These are phyloP conservation scores for Saccharomyces pastorianus DNA, from an alignment of 1,139 yeast genomes.

Conservation along the genomic window DNA sequence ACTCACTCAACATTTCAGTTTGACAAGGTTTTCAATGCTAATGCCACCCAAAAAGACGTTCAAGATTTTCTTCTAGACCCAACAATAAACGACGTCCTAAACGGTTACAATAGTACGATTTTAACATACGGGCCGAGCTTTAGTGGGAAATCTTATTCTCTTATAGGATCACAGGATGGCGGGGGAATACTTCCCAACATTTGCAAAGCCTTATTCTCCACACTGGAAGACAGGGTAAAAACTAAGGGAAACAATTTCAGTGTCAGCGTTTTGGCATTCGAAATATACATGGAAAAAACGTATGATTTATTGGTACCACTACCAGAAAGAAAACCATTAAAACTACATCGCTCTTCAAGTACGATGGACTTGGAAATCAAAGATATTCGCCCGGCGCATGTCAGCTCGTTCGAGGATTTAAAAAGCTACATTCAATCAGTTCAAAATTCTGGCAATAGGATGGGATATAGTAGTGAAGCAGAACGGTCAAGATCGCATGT, in stretches of 20 bases:
- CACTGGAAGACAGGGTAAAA: constrained; percentile 40
- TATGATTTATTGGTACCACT: constrained; percentile 46
- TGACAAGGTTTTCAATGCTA: constrained; percentile 55
- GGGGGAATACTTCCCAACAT: constrained; percentile 65
- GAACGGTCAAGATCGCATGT: constrained; percentile 79
- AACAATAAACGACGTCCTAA: not conserved
- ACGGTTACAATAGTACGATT: constrained; percentile 71
- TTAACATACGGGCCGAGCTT: constrained; percentile 89
- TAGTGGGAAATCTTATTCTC: constrained; percentile 77
- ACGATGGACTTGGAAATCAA: constrained; percentile 26
- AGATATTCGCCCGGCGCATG: constrained; percentile 15
- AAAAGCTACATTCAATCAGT: constrained; percentile 2
- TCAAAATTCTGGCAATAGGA: constrained; percentile 29
- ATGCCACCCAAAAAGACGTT: constrained; percentile 49
- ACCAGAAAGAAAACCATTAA: constrained; percentile 8
- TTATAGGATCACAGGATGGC: constrained; percentile 55
- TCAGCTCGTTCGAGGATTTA: constrained; percentile 9
- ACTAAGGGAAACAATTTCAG: constrained; percentile 39
- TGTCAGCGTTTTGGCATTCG: constrained; percentile 69
- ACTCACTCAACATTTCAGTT: constrained; percentile 44
- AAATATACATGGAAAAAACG: constrained; percentile 72
- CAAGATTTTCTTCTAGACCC: constrained; percentile 35
- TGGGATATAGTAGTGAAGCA: constrained; percentile 49
- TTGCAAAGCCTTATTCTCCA: constrained; percentile 56
- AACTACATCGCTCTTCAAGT: constrained; percentile 9